Conservation (phyloP, 257 asterid species). For the Solanum chmielewskii region DNA sequence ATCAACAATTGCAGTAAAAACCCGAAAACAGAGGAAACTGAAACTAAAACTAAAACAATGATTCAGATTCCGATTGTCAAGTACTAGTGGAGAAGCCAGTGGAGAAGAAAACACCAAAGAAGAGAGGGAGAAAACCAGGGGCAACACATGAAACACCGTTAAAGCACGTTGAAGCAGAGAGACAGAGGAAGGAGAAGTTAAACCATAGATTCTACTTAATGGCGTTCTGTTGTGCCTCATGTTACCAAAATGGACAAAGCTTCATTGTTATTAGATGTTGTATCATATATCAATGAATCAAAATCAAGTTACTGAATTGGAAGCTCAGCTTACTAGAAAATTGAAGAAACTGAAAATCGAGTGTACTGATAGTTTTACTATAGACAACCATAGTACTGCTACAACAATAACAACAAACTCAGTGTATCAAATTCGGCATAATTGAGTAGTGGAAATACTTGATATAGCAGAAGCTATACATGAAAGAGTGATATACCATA, state of each 20-base stretch:
- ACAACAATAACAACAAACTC: not conserved
- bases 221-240: slow-evolving; percentile 63
- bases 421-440: not conserved
- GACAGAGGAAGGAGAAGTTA: slow-evolving; percentile 84
- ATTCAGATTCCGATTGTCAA: not conserved
- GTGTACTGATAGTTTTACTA: not conserved
- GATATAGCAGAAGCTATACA: too few species aligned
- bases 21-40: not conserved
- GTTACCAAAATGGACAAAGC: slow-evolving; percentile 80
- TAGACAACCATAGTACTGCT: slow-evolving; percentile 27
- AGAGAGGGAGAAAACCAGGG: slow-evolving; percentile 53
- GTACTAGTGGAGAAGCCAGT: not conserved
- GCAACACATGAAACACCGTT: slow-evolving; percentile 17
- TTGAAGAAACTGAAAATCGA: slow-evolving; percentile 21
- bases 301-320: slow-evolving; percentile 38
- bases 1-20: not conserved
- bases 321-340: slow-evolving; percentile 6
- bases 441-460: too few species aligned
- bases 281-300: slow-evolving; percentile 55
- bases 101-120: slow-evolving; percentile 9
- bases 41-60: not conserved
- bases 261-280: slow-evolving; percentile 65
- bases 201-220: slow-evolving; percentile 55
- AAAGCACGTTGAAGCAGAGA: slow-evolving; percentile 78
- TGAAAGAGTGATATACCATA: too few species aligned